These are phyloP conservation scores for Sanghuangporus sanghuang DNA, from an alignment of 1,284 basidiomycete genomes.

Conservation along the genomic window DNA sequence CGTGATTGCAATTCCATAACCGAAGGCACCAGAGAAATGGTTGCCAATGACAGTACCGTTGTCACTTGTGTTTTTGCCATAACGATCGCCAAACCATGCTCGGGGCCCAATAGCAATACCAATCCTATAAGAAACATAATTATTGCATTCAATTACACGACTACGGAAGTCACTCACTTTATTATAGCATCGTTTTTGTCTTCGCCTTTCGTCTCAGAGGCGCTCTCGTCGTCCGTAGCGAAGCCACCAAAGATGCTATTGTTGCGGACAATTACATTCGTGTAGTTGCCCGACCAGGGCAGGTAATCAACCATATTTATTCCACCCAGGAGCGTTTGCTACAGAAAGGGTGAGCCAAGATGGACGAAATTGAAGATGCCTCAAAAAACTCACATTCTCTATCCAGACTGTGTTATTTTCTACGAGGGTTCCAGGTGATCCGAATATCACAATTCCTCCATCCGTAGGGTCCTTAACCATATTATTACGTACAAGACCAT, in stretches of 20 bases:
- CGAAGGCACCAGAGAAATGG: conserved; percentile 65
- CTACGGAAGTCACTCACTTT: conserved; percentile 43
- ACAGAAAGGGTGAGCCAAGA: background rate
- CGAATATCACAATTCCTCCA: conserved; percentile 80
- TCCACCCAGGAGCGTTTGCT: conserved; percentile 72
- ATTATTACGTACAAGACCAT: conserved; percentile 66
- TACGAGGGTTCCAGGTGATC: conserved; percentile 72
- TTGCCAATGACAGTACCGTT: conserved; percentile 65
- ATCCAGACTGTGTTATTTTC: conserved; percentile 73
- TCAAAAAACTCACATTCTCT: conserved; percentile 43
- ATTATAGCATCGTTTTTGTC: conserved; percentile 59
- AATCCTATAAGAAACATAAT: conserved; percentile 36
- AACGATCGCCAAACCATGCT: conserved; percentile 70
- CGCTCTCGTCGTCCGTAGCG: conserved; percentile 39
- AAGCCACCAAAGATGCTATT: conserved; percentile 71
- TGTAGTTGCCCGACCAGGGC: conserved; percentile 72
- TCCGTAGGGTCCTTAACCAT: conserved; percentile 73
- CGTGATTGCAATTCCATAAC: conserved; percentile 62
- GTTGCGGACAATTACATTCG: conserved; percentile 60
- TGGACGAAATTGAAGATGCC: background rate
- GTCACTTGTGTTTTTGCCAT: conserved; percentile 51
- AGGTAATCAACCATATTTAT: conserved; percentile 78
- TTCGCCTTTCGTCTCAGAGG: conserved; percentile 42
- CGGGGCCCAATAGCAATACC: conserved; percentile 75
- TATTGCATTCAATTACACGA: conserved; percentile 17